Conservation (phyloP, 495 filamentous ascomycete species). For the Pyronema omphalodes region DNA sequence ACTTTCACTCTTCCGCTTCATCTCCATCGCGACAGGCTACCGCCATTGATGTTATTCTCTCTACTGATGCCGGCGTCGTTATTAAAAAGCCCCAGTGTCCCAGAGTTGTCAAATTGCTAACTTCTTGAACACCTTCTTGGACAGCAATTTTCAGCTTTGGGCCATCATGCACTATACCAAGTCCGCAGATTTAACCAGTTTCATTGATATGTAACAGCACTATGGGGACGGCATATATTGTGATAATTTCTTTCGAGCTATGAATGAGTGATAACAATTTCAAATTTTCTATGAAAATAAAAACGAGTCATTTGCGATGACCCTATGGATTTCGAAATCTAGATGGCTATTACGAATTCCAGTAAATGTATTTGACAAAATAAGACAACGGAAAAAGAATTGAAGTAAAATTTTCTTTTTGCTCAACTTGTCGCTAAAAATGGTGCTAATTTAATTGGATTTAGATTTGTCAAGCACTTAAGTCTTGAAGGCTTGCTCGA, state of each 20-base stretch:
- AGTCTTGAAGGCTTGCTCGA: constrained; percentile 83
- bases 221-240: constrained; percentile 90
- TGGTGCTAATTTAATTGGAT: background rate
- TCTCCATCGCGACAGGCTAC: no score
- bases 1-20: no score
- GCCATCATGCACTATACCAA: constrained; percentile 99
- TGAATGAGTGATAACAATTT: constrained; percentile 10
- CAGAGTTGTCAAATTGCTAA: constrained; percentile 99
- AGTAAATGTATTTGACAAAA: no score
- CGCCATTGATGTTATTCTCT: no score
- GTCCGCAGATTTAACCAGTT: constrained; percentile 89
- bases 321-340: no score
- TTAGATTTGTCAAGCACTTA: background rate
- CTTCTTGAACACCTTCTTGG: constrained; percentile 89
- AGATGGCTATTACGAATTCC: no score
- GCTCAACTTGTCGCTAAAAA: no score
- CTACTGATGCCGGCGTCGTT: constrained; percentile 37
- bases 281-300: no score
- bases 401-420: no score
- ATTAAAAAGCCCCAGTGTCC: constrained; percentile 91
- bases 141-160: constrained; percentile 89
- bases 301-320: no score
- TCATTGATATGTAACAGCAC: constrained; percentile 95
- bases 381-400: no score
- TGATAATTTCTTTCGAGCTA: constrained; percentile 92